These are phyloP conservation scores for Phytophthora parvispora DNA, from an alignment of 352 stramenopile genomes.

Conservation along the genomic window DNA sequence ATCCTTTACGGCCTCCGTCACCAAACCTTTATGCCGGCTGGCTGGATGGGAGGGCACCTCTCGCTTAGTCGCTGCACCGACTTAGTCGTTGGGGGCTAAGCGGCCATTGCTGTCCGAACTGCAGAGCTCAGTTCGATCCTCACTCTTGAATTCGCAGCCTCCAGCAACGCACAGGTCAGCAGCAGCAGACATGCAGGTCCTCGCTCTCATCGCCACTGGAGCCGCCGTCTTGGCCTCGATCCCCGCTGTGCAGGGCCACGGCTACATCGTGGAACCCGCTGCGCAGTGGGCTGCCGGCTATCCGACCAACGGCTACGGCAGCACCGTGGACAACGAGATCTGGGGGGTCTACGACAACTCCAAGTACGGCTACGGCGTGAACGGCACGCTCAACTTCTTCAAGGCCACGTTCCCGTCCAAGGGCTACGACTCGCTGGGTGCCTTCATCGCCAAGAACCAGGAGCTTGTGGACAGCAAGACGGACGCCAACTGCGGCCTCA, in stretches of 20 bases:
- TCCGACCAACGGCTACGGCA: constrained; percentile 58
- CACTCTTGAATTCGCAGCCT: constrained; percentile 32
- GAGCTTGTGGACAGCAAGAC: constrained; percentile 42
- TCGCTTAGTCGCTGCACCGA: constrained; percentile 13
- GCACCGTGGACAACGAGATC: constrained; percentile 51
- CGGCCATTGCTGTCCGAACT: constrained; percentile 24
- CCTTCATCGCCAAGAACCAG: constrained; percentile 59
- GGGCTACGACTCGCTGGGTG: constrained; percentile 46
- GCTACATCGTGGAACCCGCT: constrained; percentile 58
- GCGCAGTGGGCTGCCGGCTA: constrained; percentile 47
- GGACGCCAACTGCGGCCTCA: constrained; percentile 49
- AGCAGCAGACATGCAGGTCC: constrained; percentile 33
- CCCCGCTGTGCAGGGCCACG: constrained; percentile 31
- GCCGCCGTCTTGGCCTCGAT: constrained; percentile 29
- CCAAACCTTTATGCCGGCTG: constrained; percentile 16
- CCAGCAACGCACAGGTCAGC: not conserved
- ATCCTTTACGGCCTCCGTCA: constrained; percentile 23
- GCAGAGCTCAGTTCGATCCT: not conserved
- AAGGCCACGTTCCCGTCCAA: constrained; percentile 43
- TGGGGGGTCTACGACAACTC: constrained; percentile 46
- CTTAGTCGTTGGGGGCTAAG: not conserved
- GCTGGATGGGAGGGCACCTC: not conserved
- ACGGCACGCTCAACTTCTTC: constrained; percentile 51
- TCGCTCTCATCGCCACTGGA: constrained; percentile 34
- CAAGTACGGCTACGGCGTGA: constrained; percentile 55